These are phyloP conservation scores for Globisporangium okanoganense DNA, from an alignment of 352 stramenopile genomes.

Conservation along the genomic window DNA sequence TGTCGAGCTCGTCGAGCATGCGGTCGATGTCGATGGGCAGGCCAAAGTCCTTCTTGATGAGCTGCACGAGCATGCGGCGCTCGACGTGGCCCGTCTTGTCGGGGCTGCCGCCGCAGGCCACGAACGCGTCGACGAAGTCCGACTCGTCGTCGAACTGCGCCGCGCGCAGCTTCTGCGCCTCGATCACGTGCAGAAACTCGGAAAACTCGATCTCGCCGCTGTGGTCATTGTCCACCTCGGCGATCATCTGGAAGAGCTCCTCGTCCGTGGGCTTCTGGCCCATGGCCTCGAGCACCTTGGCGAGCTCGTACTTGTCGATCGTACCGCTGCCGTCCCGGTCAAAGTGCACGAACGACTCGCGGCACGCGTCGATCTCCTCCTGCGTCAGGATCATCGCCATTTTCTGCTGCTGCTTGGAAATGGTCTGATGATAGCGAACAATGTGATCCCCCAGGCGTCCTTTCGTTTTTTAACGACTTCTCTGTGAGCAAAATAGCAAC, in stretches of 20 bases:
- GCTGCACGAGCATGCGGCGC: constrained; percentile 83
- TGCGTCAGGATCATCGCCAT: constrained; percentile 90
- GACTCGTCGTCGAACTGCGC: constrained; percentile 95
- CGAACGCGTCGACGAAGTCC: constrained; percentile 97
- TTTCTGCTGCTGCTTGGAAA: background rate
- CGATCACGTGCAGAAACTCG: constrained; percentile 97
- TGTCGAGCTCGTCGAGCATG: constrained; percentile 95
- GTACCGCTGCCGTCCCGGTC: constrained; percentile 94
- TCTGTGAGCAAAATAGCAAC: background rate
- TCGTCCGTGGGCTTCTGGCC: constrained; percentile 96
- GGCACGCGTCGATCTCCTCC: constrained; percentile 95
- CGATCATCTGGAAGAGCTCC: constrained; percentile 97
- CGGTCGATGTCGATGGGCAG: constrained; percentile 96
- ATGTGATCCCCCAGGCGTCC: background rate
- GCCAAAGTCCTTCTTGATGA: constrained; percentile 96
- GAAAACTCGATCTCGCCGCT: constrained; percentile 96
- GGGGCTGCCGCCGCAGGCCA: constrained; percentile 90
- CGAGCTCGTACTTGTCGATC: constrained; percentile 94
- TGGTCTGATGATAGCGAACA: background rate
- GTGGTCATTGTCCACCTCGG: constrained; percentile 92
- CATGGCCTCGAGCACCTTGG: constrained; percentile 96
- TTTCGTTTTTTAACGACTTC: background rate
- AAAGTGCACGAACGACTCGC: constrained; percentile 96
- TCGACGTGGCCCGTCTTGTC: constrained; percentile 94
- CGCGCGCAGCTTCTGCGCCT: constrained; percentile 94